Evolutionary conservation across 345 rosid genomes (phyloP).

Genomic region (Eucalyptus marginata): DNA sequence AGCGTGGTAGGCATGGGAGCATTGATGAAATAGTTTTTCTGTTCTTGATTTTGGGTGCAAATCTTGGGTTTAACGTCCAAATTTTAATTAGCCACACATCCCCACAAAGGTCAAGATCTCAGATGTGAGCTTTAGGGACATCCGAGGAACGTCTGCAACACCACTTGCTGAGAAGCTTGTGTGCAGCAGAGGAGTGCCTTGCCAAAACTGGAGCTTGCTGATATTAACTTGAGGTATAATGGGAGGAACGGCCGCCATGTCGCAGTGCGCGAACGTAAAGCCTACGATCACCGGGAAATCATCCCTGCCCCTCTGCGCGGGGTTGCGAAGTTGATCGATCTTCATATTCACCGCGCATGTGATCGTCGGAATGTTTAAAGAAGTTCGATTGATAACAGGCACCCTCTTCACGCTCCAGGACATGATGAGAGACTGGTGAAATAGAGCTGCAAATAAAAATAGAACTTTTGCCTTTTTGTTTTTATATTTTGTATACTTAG

Average conservation of each 20-base stretch:
- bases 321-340: not conserved
- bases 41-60: too few species aligned
- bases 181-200: conserved; percentile 31
- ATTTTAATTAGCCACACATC: too few species aligned
- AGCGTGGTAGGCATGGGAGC: too few species aligned
- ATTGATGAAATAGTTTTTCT: too few species aligned
- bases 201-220: conserved; percentile 15
- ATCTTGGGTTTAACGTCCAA: too few species aligned
- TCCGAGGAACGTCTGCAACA: conserved; percentile 30
- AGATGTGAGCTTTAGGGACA: conserved; percentile 26
- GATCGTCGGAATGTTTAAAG: not conserved
- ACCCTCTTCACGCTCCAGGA: not conserved
- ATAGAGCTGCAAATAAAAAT: not conserved
- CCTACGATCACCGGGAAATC: not conserved
- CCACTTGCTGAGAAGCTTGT: conserved; percentile 17
- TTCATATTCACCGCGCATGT: not conserved
- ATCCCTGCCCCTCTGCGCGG: not conserved
- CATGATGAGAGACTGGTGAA: not conserved
- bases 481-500: too few species aligned
- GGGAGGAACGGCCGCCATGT: conserved; percentile 14
- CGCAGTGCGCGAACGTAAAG: conserved; percentile 22
- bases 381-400: not conserved
- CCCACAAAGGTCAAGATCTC: conserved; percentile 28
- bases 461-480: not conserved
- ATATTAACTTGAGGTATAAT: conserved; percentile 19